A percentile compares a stretch with the other conserved stretches of the same genome.
These are phyloP conservation scores for Colletotrichum theobromicola DNA, from an alignment of 2,329 filamentous ascomycete genomes.

Conservation along the genomic window DNA sequence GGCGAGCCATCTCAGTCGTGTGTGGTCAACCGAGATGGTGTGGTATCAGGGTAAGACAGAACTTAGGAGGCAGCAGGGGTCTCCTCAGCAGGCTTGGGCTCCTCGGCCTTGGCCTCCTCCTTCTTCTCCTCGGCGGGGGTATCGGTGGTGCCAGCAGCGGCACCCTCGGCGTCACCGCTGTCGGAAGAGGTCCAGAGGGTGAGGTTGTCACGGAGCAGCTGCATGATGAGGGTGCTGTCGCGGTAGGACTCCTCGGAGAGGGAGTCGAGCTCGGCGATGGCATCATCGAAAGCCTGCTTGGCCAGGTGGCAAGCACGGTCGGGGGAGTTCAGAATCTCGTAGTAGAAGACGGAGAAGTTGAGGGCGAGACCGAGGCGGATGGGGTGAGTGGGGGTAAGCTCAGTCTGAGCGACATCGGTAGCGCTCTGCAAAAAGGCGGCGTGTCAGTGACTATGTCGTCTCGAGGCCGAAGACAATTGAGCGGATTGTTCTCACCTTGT, in stretches of 20 bases:
- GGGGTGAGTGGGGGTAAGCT: conserved; percentile 95
- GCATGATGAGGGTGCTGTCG: conserved; percentile 99
- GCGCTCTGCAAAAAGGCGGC: conserved; percentile 68
- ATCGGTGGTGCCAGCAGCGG: conserved; percentile 66
- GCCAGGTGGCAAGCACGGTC: conserved; percentile 97
- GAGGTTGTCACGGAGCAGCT: conserved; percentile 96
- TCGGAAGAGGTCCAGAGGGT: conserved; percentile 98
- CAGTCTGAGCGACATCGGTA: conserved; percentile 97
- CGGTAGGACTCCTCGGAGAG: conserved; percentile 98
- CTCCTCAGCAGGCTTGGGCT: conserved; percentile 40
- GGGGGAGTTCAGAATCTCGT: conserved; percentile 98
- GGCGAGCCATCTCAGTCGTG: conserved; percentile 36
- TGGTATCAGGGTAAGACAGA: conserved; percentile 40
- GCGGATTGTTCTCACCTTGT: conserved; percentile 75
- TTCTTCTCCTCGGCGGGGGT: conserved; percentile 60
- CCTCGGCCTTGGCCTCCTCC: conserved; percentile 56
- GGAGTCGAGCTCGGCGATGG: conserved; percentile 97
- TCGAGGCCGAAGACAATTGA: not conserved
- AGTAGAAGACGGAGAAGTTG: conserved; percentile 99
- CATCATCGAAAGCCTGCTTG: conserved; percentile 99
- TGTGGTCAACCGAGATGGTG: conserved; percentile 38
- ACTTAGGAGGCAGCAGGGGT: conserved; percentile 60
- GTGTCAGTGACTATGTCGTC: not conserved
- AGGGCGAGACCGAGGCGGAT: conserved; percentile 97
- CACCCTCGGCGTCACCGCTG: conserved; percentile 76